Conservation (phyloP, 805 yeast species). For the Yarrowia sp. region DNA sequence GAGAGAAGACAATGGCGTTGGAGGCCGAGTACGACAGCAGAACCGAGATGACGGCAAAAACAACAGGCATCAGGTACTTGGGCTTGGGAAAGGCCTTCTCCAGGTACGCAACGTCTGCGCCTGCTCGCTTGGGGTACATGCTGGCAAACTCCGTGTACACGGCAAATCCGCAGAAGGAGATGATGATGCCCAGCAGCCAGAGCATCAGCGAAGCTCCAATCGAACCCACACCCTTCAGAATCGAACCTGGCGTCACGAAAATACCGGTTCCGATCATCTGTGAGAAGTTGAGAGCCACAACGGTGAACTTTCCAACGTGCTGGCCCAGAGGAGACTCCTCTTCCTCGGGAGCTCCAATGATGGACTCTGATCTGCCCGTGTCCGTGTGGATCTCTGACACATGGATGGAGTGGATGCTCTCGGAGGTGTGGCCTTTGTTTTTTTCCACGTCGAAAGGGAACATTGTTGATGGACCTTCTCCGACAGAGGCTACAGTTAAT, state of each 20-base stretch:
- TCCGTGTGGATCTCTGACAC: not conserved
- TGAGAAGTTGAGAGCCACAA: not conserved
- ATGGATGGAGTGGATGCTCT: not conserved
- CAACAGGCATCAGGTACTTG: constrained; percentile 50
- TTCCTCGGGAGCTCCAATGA: constrained; percentile 5
- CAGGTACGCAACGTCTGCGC: constrained; percentile 67
- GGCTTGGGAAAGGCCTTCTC: constrained; percentile 58
- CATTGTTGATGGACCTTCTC: not conserved
- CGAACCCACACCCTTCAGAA: constrained; percentile 55
- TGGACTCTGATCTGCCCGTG: not conserved
- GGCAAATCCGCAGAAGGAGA: constrained; percentile 50
- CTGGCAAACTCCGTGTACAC: constrained; percentile 66
- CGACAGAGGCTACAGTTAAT: too few relatives aligned
- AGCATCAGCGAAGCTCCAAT: constrained; percentile 55
- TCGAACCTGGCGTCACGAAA: constrained; percentile 31
- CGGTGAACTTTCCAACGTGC: not conserved
- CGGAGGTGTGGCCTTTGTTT: not conserved
- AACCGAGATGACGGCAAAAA: constrained; percentile 53
- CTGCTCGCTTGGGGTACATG: constrained; percentile 60
- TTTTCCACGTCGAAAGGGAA: constrained; percentile 9
- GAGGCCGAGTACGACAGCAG: constrained; percentile 60
- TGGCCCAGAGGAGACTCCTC: constrained; percentile 13
- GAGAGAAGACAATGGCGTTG: constrained; percentile 63
- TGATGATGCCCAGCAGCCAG: constrained; percentile 53
- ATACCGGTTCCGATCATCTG: not conserved